Base-by-base conservation (phyloP, 2,329 filamentous ascomycete genomes). In the Parafenestella ontariensis region DNA sequence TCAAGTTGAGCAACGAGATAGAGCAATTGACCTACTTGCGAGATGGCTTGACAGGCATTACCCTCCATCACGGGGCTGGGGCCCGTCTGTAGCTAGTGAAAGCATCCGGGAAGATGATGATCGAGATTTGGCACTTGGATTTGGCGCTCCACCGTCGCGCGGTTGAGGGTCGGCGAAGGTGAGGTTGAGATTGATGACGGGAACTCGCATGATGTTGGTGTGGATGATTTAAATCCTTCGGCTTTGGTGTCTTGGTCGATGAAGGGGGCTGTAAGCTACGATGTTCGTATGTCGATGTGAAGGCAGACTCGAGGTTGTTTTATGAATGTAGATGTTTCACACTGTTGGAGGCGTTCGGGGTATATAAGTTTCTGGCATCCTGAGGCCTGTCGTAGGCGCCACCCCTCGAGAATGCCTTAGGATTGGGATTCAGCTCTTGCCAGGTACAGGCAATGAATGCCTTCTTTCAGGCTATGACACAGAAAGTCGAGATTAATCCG, bases 101-200 rank as follows among this genome's bases (percentile, higher is more conserved):
- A 59, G 58, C 57, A 64, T 58, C 41, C 54, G 59, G 2, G 66
- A 54, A 13, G 61, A 52, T 26, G 59, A 59, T 52, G 54, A 47
- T 51, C 49, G 56, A 33, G 57, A 52, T 55, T 47, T 46, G 24
- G 57, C 50, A 47, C 64, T 52, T 57, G 61, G 66, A 48, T 66
- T 65, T 10, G 69, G 71, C 31, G 70, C 65, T 23, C 72, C 71
- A 1, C 73, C 73, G 65, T 74, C 71, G 13, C 72, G 58, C 2
- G 72, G 70, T 46, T 71, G 63, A 31, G 62, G 59, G 41, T 68
- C 64, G 41, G 50, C 34, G 59, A 54, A 58, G 55, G 41, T 37
- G 49, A 57, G 43, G 42, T 44, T 51, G 40, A 59, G 42, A 52
- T 50, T 56, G 18, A 54, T 49, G 29, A 47, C 31, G 29, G 46